phyloP scores from a whole-genome alignment of 306 rosid genomes.

The Prunus padus region DNA sequence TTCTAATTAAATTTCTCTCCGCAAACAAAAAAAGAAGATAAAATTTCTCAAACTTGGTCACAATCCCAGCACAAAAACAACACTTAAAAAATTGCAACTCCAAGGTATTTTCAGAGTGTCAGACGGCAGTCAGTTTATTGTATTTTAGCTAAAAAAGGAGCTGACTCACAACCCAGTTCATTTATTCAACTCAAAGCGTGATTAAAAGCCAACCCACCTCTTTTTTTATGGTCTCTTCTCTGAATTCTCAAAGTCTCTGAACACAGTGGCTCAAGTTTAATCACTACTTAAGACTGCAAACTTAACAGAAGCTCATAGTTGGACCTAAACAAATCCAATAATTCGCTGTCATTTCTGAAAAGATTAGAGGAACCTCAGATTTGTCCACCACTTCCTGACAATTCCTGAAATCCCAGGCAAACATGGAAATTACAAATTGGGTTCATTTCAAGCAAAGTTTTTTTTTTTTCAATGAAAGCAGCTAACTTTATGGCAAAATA shows the following conservation, averaged over 20 bases:
- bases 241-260: neutral
- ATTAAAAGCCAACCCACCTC: conserved; percentile 37
- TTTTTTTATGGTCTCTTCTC: neutral
- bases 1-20: neutral
- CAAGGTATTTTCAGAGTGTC: conserved; percentile 39
- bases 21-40: neutral
- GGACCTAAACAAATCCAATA: conserved; percentile 33
- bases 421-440: conserved; percentile 3
- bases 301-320: conserved; percentile 20
- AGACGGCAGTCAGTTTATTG: conserved; percentile 38
- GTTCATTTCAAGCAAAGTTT: neutral
- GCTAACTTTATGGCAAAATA: neutral
- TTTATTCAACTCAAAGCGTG: conserved; percentile 43
- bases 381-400: conserved; percentile 39
- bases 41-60: conserved; percentile 2
- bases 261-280: conserved; percentile 8
- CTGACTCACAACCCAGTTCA: conserved; percentile 24
- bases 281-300: neutral
- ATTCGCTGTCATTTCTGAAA: conserved; percentile 50
- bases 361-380: conserved; percentile 40
- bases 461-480: conserved; percentile 6
- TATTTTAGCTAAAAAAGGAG: conserved; percentile 31
- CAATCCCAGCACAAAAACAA: conserved; percentile 13
- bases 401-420: conserved; percentile 34
- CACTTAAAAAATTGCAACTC: conserved; percentile 6